These are phyloP conservation scores for Bacterosira constricta DNA, from an alignment of 108 stramenopile species.

Conservation along the genomic window DNA sequence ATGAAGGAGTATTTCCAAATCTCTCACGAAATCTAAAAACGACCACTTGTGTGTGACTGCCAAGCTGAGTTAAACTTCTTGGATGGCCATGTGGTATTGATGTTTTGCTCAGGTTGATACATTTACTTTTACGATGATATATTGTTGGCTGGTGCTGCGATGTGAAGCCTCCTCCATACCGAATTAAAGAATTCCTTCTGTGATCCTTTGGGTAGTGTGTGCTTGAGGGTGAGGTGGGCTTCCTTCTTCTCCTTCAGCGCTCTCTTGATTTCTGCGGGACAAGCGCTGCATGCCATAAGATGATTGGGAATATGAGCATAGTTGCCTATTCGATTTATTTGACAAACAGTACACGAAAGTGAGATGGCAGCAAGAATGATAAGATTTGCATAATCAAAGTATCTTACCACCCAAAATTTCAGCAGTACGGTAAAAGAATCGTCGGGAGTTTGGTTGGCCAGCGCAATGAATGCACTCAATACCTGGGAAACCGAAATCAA, in stretches of 20 bases:
- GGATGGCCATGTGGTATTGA: too few relatives aligned
- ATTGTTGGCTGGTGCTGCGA: too few relatives aligned
- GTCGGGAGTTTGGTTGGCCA: constrained; percentile 31
- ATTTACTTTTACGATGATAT: too few relatives aligned
- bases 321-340: constrained; percentile 11
- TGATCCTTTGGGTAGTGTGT: constrained; percentile 21
- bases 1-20: too few relatives aligned
- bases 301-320: constrained; percentile 57
- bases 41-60: too few relatives aligned
- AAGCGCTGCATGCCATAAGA: constrained; percentile 20
- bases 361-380: neutral
- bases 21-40: too few relatives aligned
- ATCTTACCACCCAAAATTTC: constrained; percentile 48
- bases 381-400: neutral
- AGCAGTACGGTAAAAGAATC: constrained; percentile 52
- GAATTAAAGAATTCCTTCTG: constrained; percentile 37
- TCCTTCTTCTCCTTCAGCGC: constrained; percentile 63
- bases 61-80: too few relatives aligned
- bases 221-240: constrained; percentile 26
- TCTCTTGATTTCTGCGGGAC: constrained; percentile 45
- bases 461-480: constrained; percentile 48
- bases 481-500: constrained; percentile 47
- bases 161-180: constrained; percentile 39
- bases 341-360: neutral
- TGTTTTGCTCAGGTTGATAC: too few relatives aligned